Conservation (phyloP, 768 basidiomycete species). For the Macrolepiota albuminosa region DNA sequence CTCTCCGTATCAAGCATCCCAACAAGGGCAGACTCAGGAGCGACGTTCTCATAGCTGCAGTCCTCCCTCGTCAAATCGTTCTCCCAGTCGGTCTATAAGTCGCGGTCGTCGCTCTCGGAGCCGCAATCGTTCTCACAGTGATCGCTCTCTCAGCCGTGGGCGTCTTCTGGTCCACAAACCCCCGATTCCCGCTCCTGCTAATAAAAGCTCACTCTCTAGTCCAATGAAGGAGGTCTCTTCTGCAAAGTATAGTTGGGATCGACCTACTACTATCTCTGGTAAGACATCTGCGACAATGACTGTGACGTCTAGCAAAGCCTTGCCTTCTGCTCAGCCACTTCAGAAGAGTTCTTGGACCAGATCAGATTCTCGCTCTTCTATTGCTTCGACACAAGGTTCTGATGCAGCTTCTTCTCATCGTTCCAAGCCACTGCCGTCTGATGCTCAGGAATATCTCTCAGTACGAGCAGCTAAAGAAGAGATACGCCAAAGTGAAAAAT, state of each 20-base stretch:
- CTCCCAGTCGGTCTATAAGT: slow-evolving; percentile 14
- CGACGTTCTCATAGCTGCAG: slow-evolving; percentile 18
- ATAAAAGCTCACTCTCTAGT: slow-evolving; percentile 2
- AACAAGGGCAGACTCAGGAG: slow-evolving; percentile 12
- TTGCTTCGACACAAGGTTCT: slow-evolving; percentile 48
- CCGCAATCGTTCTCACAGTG: slow-evolving; percentile 14
- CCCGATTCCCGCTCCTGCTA: not conserved
- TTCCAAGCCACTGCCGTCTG: not conserved
- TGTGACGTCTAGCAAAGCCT: slow-evolving; percentile 2
- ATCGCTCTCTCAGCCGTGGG: slow-evolving; percentile 13
- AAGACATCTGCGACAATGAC: not conserved
- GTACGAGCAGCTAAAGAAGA: not conserved
- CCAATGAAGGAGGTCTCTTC: slow-evolving; percentile 5
- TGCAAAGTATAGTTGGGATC: slow-evolving; percentile 15
- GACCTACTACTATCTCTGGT: slow-evolving; percentile 8
- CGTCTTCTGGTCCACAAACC: slow-evolving; percentile 7
- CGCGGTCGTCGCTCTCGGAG: slow-evolving; percentile 12
- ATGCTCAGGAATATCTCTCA: not conserved
- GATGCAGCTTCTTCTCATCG: slow-evolving; percentile 27
- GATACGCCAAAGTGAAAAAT: not conserved
- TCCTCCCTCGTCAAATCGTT: slow-evolving; percentile 14
- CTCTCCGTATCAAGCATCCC: slow-evolving; percentile 22
- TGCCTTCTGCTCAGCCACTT: slow-evolving; percentile 22
- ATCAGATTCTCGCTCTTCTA: slow-evolving; percentile 52
- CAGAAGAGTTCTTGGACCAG: slow-evolving; percentile 34